A percentile compares a stretch with the other conserved stretches of the same genome.
These are phyloP conservation scores for Solidago caesia DNA, from an alignment of 129 eudicot genomes.

Conservation along the genomic window DNA sequence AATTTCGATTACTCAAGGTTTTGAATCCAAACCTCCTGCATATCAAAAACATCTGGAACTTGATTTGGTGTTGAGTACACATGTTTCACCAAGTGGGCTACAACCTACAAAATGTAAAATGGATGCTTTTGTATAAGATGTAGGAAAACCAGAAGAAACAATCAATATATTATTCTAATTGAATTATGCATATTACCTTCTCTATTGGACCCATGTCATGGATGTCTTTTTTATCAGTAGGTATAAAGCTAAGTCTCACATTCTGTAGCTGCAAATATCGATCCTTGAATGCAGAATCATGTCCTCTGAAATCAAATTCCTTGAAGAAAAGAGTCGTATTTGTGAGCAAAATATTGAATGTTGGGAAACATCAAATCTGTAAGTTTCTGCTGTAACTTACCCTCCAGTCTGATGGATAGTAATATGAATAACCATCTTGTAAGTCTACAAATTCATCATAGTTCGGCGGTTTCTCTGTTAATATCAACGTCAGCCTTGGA, in stretches of 20 bases:
- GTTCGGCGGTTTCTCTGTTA: constrained; percentile 67
- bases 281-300: constrained; percentile 93
- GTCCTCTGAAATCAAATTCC: constrained; percentile 85
- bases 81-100: constrained; percentile 52
- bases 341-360: neutral
- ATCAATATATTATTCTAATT: neutral
- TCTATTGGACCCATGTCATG: constrained; percentile 78
- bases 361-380: neutral
- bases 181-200: constrained; percentile 37
- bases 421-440: constrained; percentile 80
- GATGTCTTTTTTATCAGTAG: constrained; percentile 76
- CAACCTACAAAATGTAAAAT: constrained; percentile 29
- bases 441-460: constrained; percentile 64
- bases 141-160: neutral
- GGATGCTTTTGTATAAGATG: constrained; percentile 22
- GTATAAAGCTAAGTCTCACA: constrained; percentile 88
- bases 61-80: constrained; percentile 77
- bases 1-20: neutral
- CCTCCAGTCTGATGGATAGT: constrained; percentile 91
- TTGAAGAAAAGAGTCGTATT: constrained; percentile 20
- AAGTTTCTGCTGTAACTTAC: constrained; percentile 37
- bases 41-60: constrained; percentile 51
- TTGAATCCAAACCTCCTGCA: constrained; percentile 67
- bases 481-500: constrained; percentile 19
- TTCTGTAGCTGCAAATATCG: constrained; percentile 81